Evolutionary conservation across 139 green algal species (phyloP), one percentile per base, ranked within the genome.

Genomic region (Edaphochlamys debaryana): DNA sequence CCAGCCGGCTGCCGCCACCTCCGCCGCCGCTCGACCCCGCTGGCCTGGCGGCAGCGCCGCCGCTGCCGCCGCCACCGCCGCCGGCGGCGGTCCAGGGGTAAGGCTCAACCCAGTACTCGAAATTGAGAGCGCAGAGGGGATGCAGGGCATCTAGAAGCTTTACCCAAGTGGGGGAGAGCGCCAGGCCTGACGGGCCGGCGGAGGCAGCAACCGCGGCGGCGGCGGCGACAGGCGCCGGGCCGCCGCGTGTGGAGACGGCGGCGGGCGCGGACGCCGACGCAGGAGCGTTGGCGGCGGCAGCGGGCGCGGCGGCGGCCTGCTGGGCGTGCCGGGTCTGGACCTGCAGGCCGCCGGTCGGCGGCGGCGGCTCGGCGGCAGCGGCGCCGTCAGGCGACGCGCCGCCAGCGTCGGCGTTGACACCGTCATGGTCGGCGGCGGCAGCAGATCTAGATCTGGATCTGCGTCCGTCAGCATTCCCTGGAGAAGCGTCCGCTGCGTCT

Each of bases 71-170:
- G n/a, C 76, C 22, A 32, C 32, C 29, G 36, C 62, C 6, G n/a
- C 60, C 40, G 58, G 30, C 27, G 11, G 25, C 37, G 67, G 22
- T 7, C 37, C n/a, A n/a, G n/a, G n/a, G n/a, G n/a, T n/a, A n/a
- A n/a, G n/a, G n/a, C n/a, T 82, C 76, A 0, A 82, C 17, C 76
- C 76, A 82, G 34, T 67, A 74, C 32, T 82, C 76, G 27, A 82
- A n/a, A n/a, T 82, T 82, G 42, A 82, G 76, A 42, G 9, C 34
- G n/a, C 42, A 64, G 7, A 82, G 62, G 2, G 76, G 76, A n/a
- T 62, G 42, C 23, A 82, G 42, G 34, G 76, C 76, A 27, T 82
- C 76, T 23, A 82, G 64, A 0, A 73, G 42, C 8, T 62, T 32
- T 23, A 73, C 30, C 76, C 76, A 82, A n/a, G 42, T 20, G 32